These are phyloP conservation scores for Mucor saturninus DNA, from an alignment of 371 early-diverging fungal genomes.

Conservation along the genomic window DNA sequence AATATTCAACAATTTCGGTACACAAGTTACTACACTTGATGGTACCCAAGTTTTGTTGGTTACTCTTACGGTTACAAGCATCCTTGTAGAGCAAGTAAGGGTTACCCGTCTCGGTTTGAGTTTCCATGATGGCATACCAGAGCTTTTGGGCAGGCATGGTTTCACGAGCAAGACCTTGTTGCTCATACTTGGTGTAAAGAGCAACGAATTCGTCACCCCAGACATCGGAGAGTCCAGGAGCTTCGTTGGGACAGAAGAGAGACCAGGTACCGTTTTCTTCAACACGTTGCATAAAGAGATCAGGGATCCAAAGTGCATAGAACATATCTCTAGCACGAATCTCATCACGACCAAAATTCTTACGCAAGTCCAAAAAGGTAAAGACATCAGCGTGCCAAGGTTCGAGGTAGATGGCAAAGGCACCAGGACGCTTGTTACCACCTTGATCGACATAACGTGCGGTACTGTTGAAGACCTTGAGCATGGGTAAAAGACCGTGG, in stretches of 20 bases:
- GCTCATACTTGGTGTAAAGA: conserved; percentile 91
- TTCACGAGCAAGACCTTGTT: conserved; percentile 79
- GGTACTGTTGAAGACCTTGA: conserved; percentile 98
- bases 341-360: conserved; percentile 99
- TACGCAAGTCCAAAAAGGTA: conserved; percentile 96
- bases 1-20: conserved; percentile 97
- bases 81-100: conserved; percentile 99
- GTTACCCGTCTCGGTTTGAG: conserved; percentile 99
- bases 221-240: conserved; percentile 89
- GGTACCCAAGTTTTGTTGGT: conserved; percentile 97
- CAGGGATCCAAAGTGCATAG: conserved; percentile 99
- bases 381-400: conserved; percentile 99
- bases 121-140: conserved; percentile 97
- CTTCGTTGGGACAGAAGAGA: conserved; percentile 97
- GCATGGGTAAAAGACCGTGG: conserved; percentile 98
- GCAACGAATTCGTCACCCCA: conserved; percentile 97
- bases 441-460: conserved; percentile 99
- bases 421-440: conserved; percentile 99
- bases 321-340: conserved; percentile 97
- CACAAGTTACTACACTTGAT: conserved; percentile 90
- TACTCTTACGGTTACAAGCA: conserved; percentile 94
- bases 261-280: conserved; percentile 95
- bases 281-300: conserved; percentile 99
- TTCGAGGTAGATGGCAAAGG: conserved; percentile 98
- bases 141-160: conserved; percentile 97